These are phyloP conservation scores for Schizopora paradoxa DNA, from an alignment of 1,284 basidiomycete species.

Conservation along the genomic window DNA sequence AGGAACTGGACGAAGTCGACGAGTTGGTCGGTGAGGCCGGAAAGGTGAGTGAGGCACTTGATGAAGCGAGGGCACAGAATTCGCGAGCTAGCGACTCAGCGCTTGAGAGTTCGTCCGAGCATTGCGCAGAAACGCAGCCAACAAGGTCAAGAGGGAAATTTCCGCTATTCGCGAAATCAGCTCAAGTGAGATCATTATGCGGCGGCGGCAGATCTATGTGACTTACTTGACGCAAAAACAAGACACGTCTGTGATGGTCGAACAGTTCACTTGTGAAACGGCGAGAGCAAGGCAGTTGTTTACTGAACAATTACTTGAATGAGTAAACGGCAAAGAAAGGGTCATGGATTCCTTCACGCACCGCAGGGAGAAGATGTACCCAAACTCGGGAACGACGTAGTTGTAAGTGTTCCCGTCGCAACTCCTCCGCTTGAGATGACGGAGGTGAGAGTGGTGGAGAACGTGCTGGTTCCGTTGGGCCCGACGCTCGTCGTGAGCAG, in stretches of 20 bases:
- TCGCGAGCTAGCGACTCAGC: conserved; percentile 27
- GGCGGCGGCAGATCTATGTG: too few relatives aligned
- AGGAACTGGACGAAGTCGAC: background rate
- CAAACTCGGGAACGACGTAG: conserved; percentile 26
- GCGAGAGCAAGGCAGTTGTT: conserved; percentile 24
- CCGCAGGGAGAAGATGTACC: conserved; percentile 28
- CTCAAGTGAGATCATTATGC: background rate
- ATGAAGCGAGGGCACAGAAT: conserved; percentile 27
- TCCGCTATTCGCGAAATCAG: conserved; percentile 2
- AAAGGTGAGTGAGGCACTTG: conserved; percentile 29
- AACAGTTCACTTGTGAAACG: conserved; percentile 24
- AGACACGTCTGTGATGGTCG: conserved; percentile 26
- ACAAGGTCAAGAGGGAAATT: conserved; percentile 15
- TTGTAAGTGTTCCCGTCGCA: conserved; percentile 21
- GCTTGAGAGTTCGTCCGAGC: conserved; percentile 23
- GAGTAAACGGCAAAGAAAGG: background rate
- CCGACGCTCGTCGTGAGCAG: conserved; percentile 16
- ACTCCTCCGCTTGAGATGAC: conserved; percentile 1
- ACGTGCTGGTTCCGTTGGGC: conserved; percentile 13
- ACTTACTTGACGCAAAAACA: conserved; percentile 25
- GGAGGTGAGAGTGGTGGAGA: conserved; percentile 13
- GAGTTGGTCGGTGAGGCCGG: conserved; percentile 16
- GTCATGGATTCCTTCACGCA: conserved; percentile 14
- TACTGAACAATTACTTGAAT: conserved; percentile 18
- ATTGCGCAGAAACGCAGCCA: conserved; percentile 24